Evolutionary conservation across 108 stramenopile genomes (phyloP), one percentile per base, ranked within the genome.

Genomic region (Poteriospumella lacustris): DNA sequence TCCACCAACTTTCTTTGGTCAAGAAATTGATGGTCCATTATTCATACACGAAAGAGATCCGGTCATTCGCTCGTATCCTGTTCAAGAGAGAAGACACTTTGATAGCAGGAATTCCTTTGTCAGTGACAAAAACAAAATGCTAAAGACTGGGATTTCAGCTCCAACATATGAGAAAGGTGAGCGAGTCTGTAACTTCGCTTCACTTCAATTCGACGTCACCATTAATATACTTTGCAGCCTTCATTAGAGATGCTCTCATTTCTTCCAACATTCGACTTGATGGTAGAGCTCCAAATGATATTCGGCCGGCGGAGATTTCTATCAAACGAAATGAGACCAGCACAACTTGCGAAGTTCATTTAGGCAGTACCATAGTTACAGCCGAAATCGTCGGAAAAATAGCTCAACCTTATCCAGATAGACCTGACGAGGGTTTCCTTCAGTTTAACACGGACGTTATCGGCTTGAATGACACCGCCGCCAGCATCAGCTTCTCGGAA

Each of bases 401-500:
- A 12, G 41, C 24, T 3, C 5, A 9, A 3, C 70, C 70, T 42
- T 73, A 34, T 73, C 70, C 70, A 3, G 70, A 73, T 42, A 36
- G 70, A 42, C 70, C 70, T 33, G 3, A 5, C 5, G 70, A 73
- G 36, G 70, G 70, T 5, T 29, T 73, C 31, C 33, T 73, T 5
- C 40, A 42, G 12, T 73, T 73, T 73, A 5, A 5, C 9, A 33
- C 70, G 26, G 70, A 73, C 15, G 24, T 73, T 73, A 15, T 19
- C 24, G 19, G 12, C 28, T 68, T 19, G 12, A 19, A 12, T 39
- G 64, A 19, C 38, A 19, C 24, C 19, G 52, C 52, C 5, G 33
- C 31, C 3, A 19, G 36, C 3, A 64, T 64, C 3, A 19, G 29
- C 5, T 31, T 64, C 28, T 64, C 31, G 29, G 29, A 64, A 24